These are phyloP conservation scores for Exophiala aquamarina DNA, from an alignment of 2,329 filamentous ascomycete genomes.

Conservation along the genomic window DNA sequence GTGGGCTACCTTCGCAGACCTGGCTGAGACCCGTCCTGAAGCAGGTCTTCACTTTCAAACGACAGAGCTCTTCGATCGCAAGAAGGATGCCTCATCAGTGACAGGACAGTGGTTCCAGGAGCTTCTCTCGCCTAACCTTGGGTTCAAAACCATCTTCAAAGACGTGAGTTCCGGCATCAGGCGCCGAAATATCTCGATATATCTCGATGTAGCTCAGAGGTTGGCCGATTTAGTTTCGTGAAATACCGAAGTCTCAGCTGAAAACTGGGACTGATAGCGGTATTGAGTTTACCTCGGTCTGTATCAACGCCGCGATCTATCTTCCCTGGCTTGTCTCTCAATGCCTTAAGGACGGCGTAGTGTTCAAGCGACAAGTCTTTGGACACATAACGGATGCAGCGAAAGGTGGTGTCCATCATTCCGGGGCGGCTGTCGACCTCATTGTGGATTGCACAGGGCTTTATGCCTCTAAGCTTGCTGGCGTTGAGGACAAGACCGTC, in stretches of 20 bases:
- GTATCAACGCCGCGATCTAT: conserved; percentile 88
- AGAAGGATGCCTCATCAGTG: conserved; percentile 60
- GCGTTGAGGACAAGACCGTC: conserved; percentile 73
- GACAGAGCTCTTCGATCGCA: conserved; percentile 57
- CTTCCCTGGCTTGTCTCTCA: conserved; percentile 81
- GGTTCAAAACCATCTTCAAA: conserved; percentile 71
- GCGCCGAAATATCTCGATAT: too few species aligned
- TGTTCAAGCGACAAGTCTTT: conserved; percentile 63
- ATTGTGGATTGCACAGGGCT: conserved; percentile 86
- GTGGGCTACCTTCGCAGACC: conserved; percentile 57
- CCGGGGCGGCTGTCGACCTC: conserved; percentile 62
- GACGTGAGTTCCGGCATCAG: conserved; percentile 62
- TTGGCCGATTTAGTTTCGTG: conserved; percentile 64
- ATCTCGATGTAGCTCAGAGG: too few species aligned
- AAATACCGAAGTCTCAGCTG: conserved; percentile 58
- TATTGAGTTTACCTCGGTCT: conserved; percentile 77
- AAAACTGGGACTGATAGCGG: conserved; percentile 68
- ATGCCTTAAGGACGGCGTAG: conserved; percentile 71
- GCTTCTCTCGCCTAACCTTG: conserved; percentile 66
- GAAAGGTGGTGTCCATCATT: conserved; percentile 47
- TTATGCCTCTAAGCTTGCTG: conserved; percentile 71
- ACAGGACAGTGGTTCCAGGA: conserved; percentile 64
- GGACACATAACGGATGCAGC: conserved; percentile 72
- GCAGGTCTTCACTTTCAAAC: conserved; percentile 75
- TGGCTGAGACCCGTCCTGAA: conserved; percentile 64